Percentiles rank a stretch among this genome's conserved stretches.
Conservation (phyloP, 176 grass and related monocot species). For the Musa itinerans region DNA sequence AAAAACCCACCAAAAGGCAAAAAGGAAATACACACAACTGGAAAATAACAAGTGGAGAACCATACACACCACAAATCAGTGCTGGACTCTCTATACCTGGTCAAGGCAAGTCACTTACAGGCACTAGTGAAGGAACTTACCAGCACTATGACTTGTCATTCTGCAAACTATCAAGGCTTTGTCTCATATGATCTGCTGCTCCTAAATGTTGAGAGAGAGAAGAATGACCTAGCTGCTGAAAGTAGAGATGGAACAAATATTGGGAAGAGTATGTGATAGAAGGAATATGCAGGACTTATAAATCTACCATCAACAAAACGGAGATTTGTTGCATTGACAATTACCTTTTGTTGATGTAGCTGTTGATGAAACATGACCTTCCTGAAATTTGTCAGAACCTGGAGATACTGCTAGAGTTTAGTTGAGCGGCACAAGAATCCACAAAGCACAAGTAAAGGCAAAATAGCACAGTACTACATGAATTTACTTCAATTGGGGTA, state of each 20-base stretch:
- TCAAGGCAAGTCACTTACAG: background rate
- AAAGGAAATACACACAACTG: too few species aligned
- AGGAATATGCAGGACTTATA: background rate
- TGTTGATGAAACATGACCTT: constrained; percentile 34
- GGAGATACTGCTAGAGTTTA: constrained; percentile 41
- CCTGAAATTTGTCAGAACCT: constrained; percentile 42
- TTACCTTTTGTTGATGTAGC: constrained; percentile 59
- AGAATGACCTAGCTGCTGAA: constrained; percentile 80
- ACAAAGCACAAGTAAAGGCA: background rate
- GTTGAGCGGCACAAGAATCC: constrained; percentile 33
- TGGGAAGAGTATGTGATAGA: background rate
- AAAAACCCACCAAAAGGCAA: too few species aligned
- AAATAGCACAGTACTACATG: background rate
- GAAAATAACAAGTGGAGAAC: background rate
- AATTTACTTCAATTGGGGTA: background rate
- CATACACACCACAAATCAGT: background rate
- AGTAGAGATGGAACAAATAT: constrained; percentile 14
- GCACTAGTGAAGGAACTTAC: background rate
- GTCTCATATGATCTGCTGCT: constrained; percentile 81
- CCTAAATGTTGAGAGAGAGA: constrained; percentile 92
- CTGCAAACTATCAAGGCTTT: constrained; percentile 54
- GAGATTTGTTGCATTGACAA: constrained; percentile 13
- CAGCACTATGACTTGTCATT: background rate
- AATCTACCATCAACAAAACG: background rate
- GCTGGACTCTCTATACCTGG: background rate